Percentiles rank a stretch among this genome's conserved stretches.
These are phyloP conservation scores for Panellus pusillus DNA, from an alignment of 768 basidiomycete genomes.

Conservation along the genomic window DNA sequence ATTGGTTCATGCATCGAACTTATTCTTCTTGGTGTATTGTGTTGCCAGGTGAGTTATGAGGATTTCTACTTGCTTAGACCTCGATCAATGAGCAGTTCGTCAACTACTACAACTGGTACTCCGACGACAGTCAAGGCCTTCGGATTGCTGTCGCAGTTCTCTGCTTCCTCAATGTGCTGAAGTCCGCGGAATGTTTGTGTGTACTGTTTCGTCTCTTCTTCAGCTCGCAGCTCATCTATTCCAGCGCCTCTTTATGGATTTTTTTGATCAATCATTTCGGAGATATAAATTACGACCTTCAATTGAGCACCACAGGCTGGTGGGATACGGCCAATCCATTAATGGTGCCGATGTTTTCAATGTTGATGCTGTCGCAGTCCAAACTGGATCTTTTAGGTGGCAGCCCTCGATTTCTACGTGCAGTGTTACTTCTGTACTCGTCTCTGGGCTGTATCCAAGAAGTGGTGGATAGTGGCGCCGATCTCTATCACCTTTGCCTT, in stretches of 20 bases:
- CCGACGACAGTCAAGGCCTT: neutral
- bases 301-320: constrained; percentile 4
- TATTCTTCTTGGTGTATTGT: constrained; percentile 3
- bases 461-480: constrained; percentile 2
- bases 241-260: constrained; percentile 3
- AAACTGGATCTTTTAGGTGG: neutral
- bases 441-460: constrained; percentile 7
- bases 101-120: constrained; percentile 8
- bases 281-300: neutral
- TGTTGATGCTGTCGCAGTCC: neutral
- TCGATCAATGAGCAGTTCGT: neutral
- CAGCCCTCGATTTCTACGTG: constrained; percentile 11
- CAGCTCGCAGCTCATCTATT: neutral
- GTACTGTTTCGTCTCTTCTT: neutral
- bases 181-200: constrained; percentile 3
- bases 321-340: constrained; percentile 7
- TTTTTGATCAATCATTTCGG: constrained; percentile 1
- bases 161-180: constrained; percentile 1
- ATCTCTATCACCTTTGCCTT: constrained; percentile 5
- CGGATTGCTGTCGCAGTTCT: neutral
- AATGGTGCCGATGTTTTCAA: neutral
- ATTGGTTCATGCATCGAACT: constrained; percentile 6
- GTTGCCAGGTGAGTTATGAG: neutral
- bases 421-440: constrained; percentile 8
- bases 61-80: neutral